Percentiles rank a stretch among this genome's conserved stretches.
These are phyloP conservation scores for Aphanomyces stellatus DNA, from an alignment of 352 stramenopile species.

Conservation along the genomic window DNA sequence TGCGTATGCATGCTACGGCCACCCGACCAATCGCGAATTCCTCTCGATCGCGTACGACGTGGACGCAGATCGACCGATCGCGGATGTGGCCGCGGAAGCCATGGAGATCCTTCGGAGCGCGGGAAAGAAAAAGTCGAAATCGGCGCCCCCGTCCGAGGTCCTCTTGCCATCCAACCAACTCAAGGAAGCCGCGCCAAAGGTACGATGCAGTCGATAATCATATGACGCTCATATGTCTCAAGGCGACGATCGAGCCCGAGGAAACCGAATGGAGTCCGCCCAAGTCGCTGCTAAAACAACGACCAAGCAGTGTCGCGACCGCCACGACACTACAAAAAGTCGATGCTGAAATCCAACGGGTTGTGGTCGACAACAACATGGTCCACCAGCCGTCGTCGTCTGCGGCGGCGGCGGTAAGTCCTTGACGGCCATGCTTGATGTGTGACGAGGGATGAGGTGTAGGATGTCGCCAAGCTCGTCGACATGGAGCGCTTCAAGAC, in stretches of 20 bases:
- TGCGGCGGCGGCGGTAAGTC: background rate
- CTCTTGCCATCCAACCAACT: background rate
- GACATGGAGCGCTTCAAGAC: slow-evolving; percentile 53
- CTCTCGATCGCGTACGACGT: slow-evolving; percentile 34
- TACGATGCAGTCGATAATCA: background rate
- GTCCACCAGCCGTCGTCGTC: background rate
- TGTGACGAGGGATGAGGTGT: background rate
- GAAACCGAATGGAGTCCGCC: slow-evolving; percentile 13
- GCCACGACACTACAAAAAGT: slow-evolving; percentile 27
- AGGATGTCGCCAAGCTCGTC: slow-evolving; percentile 23
- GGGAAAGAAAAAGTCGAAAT: background rate
- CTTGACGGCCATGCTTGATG: background rate
- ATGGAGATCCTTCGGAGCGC: slow-evolving; percentile 8
- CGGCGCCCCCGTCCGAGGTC: background rate
- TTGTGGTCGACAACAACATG: slow-evolving; percentile 15
- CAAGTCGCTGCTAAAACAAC: background rate
- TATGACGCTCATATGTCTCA: background rate
- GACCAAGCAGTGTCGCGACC: background rate
- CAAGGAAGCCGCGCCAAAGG: background rate
- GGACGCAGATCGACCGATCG: slow-evolving; percentile 29
- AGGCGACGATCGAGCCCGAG: slow-evolving; percentile 5
- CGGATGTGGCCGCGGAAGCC: slow-evolving; percentile 23
- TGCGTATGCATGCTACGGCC: slow-evolving; percentile 49
- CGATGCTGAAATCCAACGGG: slow-evolving; percentile 30
- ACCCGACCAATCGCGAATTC: slow-evolving; percentile 45